phyloP scores from a whole-genome alignment of 2,329 filamentous ascomycete genomes.

The Botrytis elliptica region DNA sequence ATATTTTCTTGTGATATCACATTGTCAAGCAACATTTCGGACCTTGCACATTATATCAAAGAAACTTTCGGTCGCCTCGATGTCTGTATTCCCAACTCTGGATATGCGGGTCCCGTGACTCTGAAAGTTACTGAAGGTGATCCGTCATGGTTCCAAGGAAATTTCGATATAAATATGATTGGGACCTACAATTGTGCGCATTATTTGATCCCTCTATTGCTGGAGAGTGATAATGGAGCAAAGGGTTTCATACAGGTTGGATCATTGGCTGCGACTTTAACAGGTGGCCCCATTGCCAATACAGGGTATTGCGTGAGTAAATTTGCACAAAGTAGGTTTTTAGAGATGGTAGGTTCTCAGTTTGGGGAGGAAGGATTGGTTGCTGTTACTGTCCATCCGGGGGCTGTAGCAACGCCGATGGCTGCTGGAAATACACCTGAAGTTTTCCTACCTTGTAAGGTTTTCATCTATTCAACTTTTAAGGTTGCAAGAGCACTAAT shows the following conservation, averaged over 20 bases:
- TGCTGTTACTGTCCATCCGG: conserved; percentile 16
- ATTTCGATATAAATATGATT: conserved; percentile 17
- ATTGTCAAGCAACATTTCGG: background rate
- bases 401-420: conserved; percentile 11
- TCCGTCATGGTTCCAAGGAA: conserved; percentile 6
- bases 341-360: conserved; percentile 14
- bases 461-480: background rate
- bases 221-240: conserved; percentile 6
- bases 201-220: conserved; percentile 14
- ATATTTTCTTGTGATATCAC: conserved; percentile 12
- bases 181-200: conserved; percentile 17
- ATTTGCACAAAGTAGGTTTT: conserved; percentile 17
- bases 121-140: conserved; percentile 14
- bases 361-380: conserved; percentile 14
- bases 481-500: background rate
- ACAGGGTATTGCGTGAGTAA: conserved; percentile 23
- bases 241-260: conserved; percentile 12
- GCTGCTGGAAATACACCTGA: conserved; percentile 18
- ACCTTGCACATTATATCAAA: background rate
- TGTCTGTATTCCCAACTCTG: conserved; percentile 20
- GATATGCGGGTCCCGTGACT: conserved; percentile 20
- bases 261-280: conserved; percentile 13
- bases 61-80: conserved; percentile 16
- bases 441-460: conserved; percentile 19
- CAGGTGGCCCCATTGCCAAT: conserved; percentile 14